Percentiles rank a stretch among this genome's conserved stretches.
Evolutionary conservation across 257 asterid genomes (phyloP).

Genomic region (Verbascum thapsus): DNA sequence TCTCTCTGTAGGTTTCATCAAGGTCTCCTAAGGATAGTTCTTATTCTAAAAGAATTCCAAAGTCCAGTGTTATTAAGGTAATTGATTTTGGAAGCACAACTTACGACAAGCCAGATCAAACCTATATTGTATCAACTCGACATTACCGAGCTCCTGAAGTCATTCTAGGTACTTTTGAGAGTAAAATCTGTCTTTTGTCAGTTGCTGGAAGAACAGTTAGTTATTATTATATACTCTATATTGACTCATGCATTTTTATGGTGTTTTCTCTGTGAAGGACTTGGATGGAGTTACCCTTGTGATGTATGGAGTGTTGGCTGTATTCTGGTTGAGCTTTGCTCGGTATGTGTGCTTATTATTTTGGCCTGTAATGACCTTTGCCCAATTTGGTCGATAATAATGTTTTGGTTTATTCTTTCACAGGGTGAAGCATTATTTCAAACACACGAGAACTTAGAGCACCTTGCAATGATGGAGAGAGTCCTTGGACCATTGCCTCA

Average conservation of each 20-base stretch:
- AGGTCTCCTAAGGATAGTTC: constrained; percentile 68
- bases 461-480: constrained; percentile 96
- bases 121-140: constrained; percentile 79
- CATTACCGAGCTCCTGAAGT: constrained; percentile 97
- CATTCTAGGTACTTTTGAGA: constrained; percentile 57
- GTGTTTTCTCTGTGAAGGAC: constrained; percentile 43
- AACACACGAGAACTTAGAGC: constrained; percentile 90
- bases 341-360: constrained; percentile 46
- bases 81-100: constrained; percentile 98
- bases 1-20: constrained; percentile 52
- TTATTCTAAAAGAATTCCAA: constrained; percentile 72
- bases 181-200: background rate
- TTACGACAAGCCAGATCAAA: constrained; percentile 57
- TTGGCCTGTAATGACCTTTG: background rate
- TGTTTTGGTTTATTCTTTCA: background rate
- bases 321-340: constrained; percentile 83
- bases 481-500: constrained; percentile 86
- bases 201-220: background rate
- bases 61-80: constrained; percentile 87
- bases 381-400: background rate
- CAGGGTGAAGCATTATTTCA: constrained; percentile 92
- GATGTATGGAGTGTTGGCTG: constrained; percentile 97
- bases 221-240: background rate
- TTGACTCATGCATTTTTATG: background rate
- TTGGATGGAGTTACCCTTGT: constrained; percentile 89